A percentile compares a stretch with the other conserved stretches of the same genome.
These are phyloP conservation scores for Citrus glauca DNA, from an alignment of 345 rosid genomes.

Conservation along the genomic window DNA sequence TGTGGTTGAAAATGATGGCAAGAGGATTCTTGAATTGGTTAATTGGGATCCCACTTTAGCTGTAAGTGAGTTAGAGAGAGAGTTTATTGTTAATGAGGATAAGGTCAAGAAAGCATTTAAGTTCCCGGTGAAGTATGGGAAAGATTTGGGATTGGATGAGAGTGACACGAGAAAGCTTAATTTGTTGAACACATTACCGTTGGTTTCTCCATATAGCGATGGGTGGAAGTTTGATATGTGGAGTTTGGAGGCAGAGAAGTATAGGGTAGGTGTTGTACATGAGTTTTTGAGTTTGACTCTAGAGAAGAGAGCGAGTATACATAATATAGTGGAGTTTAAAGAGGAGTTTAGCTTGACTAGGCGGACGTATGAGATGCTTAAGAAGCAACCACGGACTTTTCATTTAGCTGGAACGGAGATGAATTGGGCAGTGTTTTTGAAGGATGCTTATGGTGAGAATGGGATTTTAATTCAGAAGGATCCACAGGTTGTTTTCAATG, in stretches of 20 bases:
- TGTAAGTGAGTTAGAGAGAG: conserved; percentile 59
- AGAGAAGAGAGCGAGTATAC: conserved; percentile 87
- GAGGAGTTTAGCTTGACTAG: conserved; percentile 87
- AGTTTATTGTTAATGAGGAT: conserved; percentile 61
- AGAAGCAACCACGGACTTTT: conserved; percentile 67
- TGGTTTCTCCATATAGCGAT: conserved; percentile 80
- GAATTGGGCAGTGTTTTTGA: conserved; percentile 86
- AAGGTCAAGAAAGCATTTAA: conserved; percentile 53
- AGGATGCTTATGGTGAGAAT: conserved; percentile 51
- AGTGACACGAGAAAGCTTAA: conserved; percentile 51
- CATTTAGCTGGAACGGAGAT: conserved; percentile 94
- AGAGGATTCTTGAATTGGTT: conserved; percentile 63
- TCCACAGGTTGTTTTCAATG: conserved; percentile 71
- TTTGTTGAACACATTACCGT: conserved; percentile 58
- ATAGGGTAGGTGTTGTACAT: conserved; percentile 73
- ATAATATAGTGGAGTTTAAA: conserved; percentile 86
- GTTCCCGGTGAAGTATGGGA: conserved; percentile 68
- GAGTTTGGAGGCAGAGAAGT: conserved; percentile 90
- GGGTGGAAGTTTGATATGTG: conserved; percentile 61
- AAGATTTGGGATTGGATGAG: conserved; percentile 56
- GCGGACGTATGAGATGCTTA: conserved; percentile 78
- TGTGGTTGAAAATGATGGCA: conserved; percentile 55
- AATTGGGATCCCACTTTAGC: conserved; percentile 71
- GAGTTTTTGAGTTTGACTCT: conserved; percentile 88
- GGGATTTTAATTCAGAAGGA: conserved; percentile 64